Percentiles rank a stretch among this genome's conserved stretches.
Conservation (phyloP, 1,284 basidiomycete species). For the Rhodofomes roseus region DNA sequence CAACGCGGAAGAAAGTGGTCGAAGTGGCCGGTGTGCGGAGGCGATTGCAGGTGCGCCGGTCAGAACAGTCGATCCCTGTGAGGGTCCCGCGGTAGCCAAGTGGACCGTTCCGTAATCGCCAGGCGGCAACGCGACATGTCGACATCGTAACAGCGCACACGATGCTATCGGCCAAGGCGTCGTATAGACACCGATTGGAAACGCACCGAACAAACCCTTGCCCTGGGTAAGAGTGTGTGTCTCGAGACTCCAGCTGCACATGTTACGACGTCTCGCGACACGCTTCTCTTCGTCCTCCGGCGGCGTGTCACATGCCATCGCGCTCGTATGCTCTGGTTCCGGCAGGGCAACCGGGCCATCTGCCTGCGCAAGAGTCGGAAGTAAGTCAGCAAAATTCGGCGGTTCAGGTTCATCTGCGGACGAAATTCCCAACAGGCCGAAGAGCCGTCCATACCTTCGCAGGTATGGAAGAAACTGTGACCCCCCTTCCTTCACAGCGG, state of each 20-base stretch:
- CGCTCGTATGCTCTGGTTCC: neutral
- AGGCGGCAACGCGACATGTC: neutral
- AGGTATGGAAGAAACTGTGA: neutral
- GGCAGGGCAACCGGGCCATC: neutral
- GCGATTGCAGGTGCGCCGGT: neutral
- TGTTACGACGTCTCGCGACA: neutral
- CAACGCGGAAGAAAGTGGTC: too few relatives aligned
- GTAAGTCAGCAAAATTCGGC: neutral
- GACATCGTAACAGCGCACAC: neutral
- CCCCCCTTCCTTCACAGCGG: neutral
- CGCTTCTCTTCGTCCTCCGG: neutral
- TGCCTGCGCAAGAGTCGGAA: neutral
- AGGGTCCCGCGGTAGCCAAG: neutral
- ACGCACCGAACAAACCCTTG: neutral
- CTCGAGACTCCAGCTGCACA: neutral
- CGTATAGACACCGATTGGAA: neutral
- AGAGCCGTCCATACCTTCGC: neutral
- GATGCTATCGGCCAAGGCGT: neutral
- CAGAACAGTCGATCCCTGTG: neutral
- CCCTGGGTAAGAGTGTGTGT: neutral
- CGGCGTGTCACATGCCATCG: neutral
- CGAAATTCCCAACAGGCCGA: neutral
- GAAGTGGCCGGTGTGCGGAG: too few relatives aligned
- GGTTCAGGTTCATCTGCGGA: neutral
- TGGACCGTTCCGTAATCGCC: neutral